Percentiles rank a stretch among this genome's conserved stretches.
Evolutionary conservation across 192 early-diverging fungal genomes (phyloP).

Genomic region (Linnemannia hyalina): DNA sequence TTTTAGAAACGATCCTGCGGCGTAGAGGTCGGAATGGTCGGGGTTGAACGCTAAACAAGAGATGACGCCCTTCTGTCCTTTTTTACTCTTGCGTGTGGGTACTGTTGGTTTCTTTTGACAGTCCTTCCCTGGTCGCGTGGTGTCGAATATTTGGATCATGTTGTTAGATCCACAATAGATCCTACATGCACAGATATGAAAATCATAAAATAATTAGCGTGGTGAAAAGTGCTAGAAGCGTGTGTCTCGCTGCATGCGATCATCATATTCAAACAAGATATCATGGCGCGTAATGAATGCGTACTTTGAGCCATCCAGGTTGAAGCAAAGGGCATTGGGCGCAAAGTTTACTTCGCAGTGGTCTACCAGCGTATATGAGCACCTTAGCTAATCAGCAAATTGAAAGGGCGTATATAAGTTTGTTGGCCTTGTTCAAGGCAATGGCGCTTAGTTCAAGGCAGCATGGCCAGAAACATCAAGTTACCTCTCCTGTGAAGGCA

Average conservation of each 20-base stretch:
- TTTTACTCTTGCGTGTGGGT: constrained; percentile 72
- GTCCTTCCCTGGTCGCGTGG: constrained; percentile 71
- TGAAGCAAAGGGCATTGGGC: constrained; percentile 77
- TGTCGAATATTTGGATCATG: constrained; percentile 79
- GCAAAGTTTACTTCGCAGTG: constrained; percentile 75
- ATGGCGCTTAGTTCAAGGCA: not conserved
- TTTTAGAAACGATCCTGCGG: constrained; percentile 79
- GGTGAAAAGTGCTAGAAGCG: not conserved
- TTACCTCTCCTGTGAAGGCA: constrained; percentile 70
- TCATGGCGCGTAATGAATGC: not conserved
- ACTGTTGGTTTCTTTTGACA: constrained; percentile 63
- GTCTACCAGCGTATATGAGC: constrained; percentile 76
- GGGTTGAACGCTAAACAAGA: constrained; percentile 80
- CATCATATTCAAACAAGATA: not conserved
- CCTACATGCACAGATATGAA: constrained; percentile 30
- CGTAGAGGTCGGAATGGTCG: constrained; percentile 73
- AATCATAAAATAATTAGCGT: not conserved
- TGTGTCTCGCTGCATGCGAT: too few species aligned
- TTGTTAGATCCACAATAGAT: constrained; percentile 80
- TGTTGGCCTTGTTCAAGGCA: not conserved
- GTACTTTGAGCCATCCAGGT: constrained; percentile 73
- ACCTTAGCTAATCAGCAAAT: constrained; percentile 36
- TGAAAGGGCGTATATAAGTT: not conserved
- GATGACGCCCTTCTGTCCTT: constrained; percentile 84
- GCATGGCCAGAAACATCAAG: too few species aligned